phyloP scores from a whole-genome alignment of 306 rosid species.

The Prunus mume region DNA sequence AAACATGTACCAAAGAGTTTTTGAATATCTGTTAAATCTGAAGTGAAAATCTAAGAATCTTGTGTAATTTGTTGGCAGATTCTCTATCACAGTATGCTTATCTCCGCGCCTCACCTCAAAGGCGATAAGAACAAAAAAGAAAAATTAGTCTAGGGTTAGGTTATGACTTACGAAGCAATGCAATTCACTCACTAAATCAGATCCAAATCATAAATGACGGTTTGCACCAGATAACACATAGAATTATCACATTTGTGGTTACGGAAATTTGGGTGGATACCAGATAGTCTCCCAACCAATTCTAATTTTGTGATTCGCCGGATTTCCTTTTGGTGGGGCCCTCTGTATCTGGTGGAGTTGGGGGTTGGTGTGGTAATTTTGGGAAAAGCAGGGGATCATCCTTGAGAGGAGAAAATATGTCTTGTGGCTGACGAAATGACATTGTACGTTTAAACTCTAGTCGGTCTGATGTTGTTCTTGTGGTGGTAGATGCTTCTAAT shows the following conservation, averaged over 20 bases:
- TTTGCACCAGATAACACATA: not conserved
- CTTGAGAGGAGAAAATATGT: not conserved
- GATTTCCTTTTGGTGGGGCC: not conserved
- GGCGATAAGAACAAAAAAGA: not conserved
- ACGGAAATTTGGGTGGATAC: not conserved
- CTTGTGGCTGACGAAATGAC: constrained; percentile 6
- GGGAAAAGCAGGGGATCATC: not conserved
- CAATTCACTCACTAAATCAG: not conserved
- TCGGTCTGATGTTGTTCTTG: not conserved
- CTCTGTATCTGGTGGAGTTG: not conserved
- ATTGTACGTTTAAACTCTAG: not conserved
- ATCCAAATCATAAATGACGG: not conserved
- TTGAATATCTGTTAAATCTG: not conserved
- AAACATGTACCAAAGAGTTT: not conserved
- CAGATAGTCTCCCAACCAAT: not conserved
- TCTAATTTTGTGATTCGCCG: not conserved
- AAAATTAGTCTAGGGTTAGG: not conserved
- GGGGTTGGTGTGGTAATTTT: constrained; percentile 4
- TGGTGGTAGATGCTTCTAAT: not conserved
- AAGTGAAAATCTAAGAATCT: not conserved
- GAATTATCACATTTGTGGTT: not conserved
- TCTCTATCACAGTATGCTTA: constrained; percentile 49
- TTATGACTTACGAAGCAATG: not conserved
- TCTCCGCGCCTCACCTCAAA: constrained; percentile 28
- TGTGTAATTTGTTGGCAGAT: constrained; percentile 32